These are phyloP conservation scores for Diaporthe destruens DNA, from an alignment of 2,329 filamentous ascomycete genomes.

Conservation along the genomic window DNA sequence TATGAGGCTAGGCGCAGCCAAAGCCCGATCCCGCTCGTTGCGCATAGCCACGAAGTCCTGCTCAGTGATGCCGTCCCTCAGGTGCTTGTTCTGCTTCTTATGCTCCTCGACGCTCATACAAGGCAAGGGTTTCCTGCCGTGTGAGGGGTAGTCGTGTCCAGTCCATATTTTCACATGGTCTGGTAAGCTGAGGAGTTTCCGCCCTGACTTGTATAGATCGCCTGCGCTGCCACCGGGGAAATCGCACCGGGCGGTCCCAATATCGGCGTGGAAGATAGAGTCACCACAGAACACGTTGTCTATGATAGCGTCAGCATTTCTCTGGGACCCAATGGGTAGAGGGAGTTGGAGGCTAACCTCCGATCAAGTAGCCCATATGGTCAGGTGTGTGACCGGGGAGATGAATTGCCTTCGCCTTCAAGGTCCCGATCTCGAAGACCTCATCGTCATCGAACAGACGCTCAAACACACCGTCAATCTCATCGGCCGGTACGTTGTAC, in stretches of 20 bases:
- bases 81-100: constrained; percentile 60
- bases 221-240: constrained; percentile 65
- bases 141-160: constrained; percentile 66
- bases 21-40: constrained; percentile 55
- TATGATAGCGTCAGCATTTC: constrained; percentile 39
- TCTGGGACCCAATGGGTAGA: neutral
- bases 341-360: constrained; percentile 49
- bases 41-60: constrained; percentile 60
- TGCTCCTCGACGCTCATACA: constrained; percentile 62
- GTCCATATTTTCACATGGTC: constrained; percentile 63
- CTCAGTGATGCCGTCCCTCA: constrained; percentile 56
- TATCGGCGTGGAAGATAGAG: constrained; percentile 64
- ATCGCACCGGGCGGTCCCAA: constrained; percentile 66
- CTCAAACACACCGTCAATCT: constrained; percentile 64
- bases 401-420: constrained; percentile 62
- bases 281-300: constrained; percentile 65
- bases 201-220: constrained; percentile 58
- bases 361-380: constrained; percentile 70
- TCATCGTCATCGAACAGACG: constrained; percentile 67
- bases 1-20: constrained; percentile 61
- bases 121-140: constrained; percentile 52
- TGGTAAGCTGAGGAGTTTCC: constrained; percentile 57
- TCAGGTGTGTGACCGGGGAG: constrained; percentile 73
- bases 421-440: constrained; percentile 61
- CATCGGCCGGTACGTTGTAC: constrained; percentile 59